Conservation (phyloP, 257 asterid genomes). For the Solanum verrucosum region DNA sequence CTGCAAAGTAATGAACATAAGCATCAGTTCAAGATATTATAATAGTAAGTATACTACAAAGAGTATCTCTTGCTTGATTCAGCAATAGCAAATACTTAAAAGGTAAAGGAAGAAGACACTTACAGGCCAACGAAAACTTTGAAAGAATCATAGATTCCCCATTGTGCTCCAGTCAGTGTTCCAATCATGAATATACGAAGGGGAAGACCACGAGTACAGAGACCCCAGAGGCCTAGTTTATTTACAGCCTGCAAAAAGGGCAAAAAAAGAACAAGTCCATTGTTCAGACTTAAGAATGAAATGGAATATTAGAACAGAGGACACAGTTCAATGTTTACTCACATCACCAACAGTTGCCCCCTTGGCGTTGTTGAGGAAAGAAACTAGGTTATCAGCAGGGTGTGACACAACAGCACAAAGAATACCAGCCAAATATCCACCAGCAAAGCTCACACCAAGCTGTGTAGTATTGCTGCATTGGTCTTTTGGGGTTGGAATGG, state of each 20-base stretch:
- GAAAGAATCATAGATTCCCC: slow-evolving; percentile 75
- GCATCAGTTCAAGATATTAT: background rate
- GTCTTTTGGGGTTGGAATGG: slow-evolving; percentile 63
- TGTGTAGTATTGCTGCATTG: slow-evolving; percentile 57
- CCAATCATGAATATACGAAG: slow-evolving; percentile 49
- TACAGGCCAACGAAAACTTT: slow-evolving; percentile 75
- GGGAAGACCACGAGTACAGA: slow-evolving; percentile 43
- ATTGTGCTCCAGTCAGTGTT: slow-evolving; percentile 71
- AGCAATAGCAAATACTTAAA: background rate
- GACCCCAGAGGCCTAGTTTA: slow-evolving; percentile 17
- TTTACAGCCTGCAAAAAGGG: slow-evolving; percentile 21
- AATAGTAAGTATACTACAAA: background rate
- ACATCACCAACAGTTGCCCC: slow-evolving; percentile 32
- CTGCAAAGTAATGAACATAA: slow-evolving; percentile 20
- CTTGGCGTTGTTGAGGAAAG: slow-evolving; percentile 15
- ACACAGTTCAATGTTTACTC: slow-evolving; percentile 3
- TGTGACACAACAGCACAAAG: slow-evolving; percentile 13
- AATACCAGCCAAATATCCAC: slow-evolving; percentile 19
- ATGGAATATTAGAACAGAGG: background rate
- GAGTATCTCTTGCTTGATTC: background rate
- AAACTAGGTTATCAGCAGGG: slow-evolving; percentile 9
- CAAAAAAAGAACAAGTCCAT: background rate
- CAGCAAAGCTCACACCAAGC: slow-evolving; percentile 73
- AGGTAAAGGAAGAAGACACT: slow-evolving; percentile 13
- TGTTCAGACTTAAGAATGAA: background rate